These are phyloP conservation scores for Barnettozyma siamensis DNA, from an alignment of 805 yeast species.

Conservation along the genomic window DNA sequence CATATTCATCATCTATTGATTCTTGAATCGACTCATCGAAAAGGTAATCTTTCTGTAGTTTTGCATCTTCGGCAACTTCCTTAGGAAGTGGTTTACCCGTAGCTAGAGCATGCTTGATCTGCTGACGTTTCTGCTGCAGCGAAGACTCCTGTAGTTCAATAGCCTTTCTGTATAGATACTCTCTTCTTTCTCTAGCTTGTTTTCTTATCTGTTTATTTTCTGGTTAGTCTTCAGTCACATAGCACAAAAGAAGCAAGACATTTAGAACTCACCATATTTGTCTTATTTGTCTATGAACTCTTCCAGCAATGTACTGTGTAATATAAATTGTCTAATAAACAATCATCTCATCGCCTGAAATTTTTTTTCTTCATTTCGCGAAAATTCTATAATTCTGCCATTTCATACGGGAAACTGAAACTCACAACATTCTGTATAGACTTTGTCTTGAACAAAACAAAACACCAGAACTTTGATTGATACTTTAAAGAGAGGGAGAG, in stretches of 20 bases:
- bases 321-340: neutral
- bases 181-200: conserved; percentile 95
- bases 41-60: conserved; percentile 73
- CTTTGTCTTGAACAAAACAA: too few species aligned
- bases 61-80: conserved; percentile 82
- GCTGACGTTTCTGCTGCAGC: conserved; percentile 79
- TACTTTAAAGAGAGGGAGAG: too few species aligned
- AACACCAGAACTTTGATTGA: too few species aligned
- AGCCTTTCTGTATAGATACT: conserved; percentile 84
- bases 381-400: neutral
- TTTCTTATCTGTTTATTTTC: conserved; percentile 41
- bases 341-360: conserved; percentile 4
- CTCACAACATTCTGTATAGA: too few species aligned
- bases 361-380: conserved; percentile 3
- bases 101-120: conserved; percentile 81
- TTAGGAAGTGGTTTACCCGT: conserved; percentile 86
- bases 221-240: too few species aligned
- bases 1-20: conserved; percentile 87
- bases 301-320: neutral
- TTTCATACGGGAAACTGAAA: neutral
- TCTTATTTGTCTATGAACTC: too few species aligned
- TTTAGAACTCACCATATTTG: conserved; percentile 2
- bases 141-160: conserved; percentile 86
- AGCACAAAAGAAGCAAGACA: too few species aligned
- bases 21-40: conserved; percentile 73